Evolutionary conservation across 164 flowering plant genomes (phyloP).

Genomic region (Nelumbo lutea): DNA sequence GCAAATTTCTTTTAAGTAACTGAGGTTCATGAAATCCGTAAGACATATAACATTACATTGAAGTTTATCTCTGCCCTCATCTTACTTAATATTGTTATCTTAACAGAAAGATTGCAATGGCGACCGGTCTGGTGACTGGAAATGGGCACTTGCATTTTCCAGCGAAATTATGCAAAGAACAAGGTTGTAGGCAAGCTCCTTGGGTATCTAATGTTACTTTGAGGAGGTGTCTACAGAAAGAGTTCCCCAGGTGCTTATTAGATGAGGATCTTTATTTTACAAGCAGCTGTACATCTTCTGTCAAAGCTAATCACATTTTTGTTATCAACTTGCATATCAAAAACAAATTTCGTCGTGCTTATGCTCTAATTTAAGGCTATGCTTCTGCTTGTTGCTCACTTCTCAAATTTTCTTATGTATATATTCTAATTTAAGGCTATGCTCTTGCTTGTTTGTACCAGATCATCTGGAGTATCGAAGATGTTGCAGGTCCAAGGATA

Average conservation of each 20-base stretch:
- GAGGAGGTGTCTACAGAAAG: constrained; percentile 32
- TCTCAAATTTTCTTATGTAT: neutral
- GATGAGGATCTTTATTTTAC: neutral
- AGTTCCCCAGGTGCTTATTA: constrained; percentile 31
- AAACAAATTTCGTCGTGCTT: neutral
- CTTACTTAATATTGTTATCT: neutral
- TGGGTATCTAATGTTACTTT: constrained; percentile 32
- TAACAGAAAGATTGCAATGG: constrained; percentile 36
- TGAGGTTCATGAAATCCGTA: neutral
- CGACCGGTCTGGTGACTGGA: constrained; percentile 46
- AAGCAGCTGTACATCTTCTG: neutral
- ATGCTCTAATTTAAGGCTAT: neutral
- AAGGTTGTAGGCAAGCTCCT: constrained; percentile 32
- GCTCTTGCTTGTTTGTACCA: constrained; percentile 19
- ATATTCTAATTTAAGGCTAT: constrained; percentile 2
- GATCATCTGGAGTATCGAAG: constrained; percentile 50
- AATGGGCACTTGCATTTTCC: constrained; percentile 31
- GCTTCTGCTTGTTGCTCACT: neutral
- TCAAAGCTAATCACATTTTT: too few species aligned
- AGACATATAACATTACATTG: neutral
- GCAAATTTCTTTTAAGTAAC: too few species aligned
- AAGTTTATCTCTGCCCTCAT: neutral
- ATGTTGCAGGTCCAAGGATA: constrained; percentile 25
- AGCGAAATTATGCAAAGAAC: constrained; percentile 22
- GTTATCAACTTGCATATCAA: too few species aligned